Evolutionary conservation across 2,329 filamentous ascomycete genomes (phyloP), one percentile per base, ranked within the genome.

Genomic region (Exophiala sp.): DNA sequence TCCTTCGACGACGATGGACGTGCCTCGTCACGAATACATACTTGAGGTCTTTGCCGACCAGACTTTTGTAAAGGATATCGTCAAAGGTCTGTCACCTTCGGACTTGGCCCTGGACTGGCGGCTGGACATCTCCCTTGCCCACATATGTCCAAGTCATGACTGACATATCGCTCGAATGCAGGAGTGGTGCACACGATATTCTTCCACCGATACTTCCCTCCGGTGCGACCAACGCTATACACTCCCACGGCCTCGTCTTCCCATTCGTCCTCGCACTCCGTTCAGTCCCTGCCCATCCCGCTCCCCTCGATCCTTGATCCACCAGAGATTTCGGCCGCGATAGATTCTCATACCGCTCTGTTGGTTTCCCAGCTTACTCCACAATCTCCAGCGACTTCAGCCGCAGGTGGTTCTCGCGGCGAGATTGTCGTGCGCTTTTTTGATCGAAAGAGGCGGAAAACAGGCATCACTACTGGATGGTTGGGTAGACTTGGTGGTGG

Each of bases 191-290:
- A 96, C 72, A 95, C 91, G 47, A 96, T 97, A 71, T 99, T 97
- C 83, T 97, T 97, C 81, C 91, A 96, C 76, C 88, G 94, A 67
- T 95, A 92, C 82, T 96, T 97, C 78, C 90, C 90, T 53, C 86
- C 89, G 54, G 82, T 96, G 64, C 78, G 83, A 39, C 92, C 94
- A 5, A 82, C 84, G 60, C 91, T 89, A 60, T 86, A 90, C 74
- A 61, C 57, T 10, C 62, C 62, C 2, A 57, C 60, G 10, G 54
- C 60, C 14, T 60, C 62, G 12, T 57, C 58, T 21, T 52, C 60
- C 10, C 58, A 54, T 39, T 50, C 46, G 3, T 58, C 58, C 3
- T 53, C 54, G 14, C 55, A 55, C 43, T 56, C 55, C 11, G 42
- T 52, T 18, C 60, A 62, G 32, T 60, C 62, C 8, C 53, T 65